Percentiles rank a stretch among this genome's conserved stretches.
Conservation (phyloP, 257 asterid species). For the Solanum infundibuliforme region DNA sequence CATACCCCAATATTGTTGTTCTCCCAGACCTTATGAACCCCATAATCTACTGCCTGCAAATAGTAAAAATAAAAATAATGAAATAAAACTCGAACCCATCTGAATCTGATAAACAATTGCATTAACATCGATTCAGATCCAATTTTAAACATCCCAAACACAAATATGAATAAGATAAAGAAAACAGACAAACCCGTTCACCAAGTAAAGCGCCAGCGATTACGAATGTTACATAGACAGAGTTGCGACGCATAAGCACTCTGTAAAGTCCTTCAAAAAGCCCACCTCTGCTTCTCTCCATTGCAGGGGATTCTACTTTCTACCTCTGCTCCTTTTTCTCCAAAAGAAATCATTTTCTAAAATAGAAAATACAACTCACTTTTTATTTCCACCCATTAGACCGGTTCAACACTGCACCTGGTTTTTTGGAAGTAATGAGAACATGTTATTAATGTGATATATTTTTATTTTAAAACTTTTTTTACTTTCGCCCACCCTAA, state of each 20-base stretch:
- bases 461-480: no score
- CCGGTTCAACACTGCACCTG: background rate
- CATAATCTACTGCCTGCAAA: constrained; percentile 34
- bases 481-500: no score
- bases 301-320: no score
- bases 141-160: background rate
- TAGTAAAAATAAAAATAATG: background rate
- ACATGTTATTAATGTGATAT: no score
- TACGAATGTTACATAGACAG: constrained; percentile 15
- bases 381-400: background rate
- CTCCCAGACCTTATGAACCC: constrained; percentile 29
- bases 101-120: background rate
- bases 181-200: constrained; percentile 9
- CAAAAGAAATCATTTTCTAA: no score
- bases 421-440: background rate
- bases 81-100: background rate
- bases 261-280: constrained; percentile 14
- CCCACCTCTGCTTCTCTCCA: background rate
- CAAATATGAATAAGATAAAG: background rate
- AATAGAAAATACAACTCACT: no score
- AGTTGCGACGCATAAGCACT: constrained; percentile 11
- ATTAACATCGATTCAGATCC: background rate
- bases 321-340: no score
- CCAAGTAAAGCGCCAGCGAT: constrained; percentile 20
- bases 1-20: constrained; percentile 28